phyloP scores from a whole-genome alignment of 2,329 filamentous ascomycete species.

The Ciborinia camelliae region DNA sequence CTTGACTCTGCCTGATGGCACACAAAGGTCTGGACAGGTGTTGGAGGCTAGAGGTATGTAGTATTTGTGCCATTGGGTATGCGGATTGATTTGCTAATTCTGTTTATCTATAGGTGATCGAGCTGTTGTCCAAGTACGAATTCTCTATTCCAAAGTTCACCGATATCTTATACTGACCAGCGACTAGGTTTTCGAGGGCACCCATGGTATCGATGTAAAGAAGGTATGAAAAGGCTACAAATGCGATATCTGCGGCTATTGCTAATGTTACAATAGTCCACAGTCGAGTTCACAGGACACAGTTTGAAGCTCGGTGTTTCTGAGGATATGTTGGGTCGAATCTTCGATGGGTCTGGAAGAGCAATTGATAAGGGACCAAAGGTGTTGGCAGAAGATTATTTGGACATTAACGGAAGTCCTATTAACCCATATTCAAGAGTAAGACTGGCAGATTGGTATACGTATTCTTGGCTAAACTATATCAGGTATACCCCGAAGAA shows the following conservation, averaged over 20 bases:
- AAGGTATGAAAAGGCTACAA: constrained; percentile 56
- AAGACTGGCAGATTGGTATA: constrained; percentile 39
- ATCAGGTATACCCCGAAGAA: constrained; percentile 93
- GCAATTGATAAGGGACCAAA: constrained; percentile 99
- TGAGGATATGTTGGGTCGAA: constrained; percentile 98
- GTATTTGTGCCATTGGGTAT: constrained; percentile 16
- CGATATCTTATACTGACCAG: constrained; percentile 30
- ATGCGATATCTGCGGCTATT: not conserved
- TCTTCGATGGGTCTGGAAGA: constrained; percentile 96
- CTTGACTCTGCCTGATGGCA: constrained; percentile 91
- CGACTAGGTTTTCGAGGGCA: constrained; percentile 89
- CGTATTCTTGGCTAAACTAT: constrained; percentile 2
- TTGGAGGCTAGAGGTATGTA: constrained; percentile 86
- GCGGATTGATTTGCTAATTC: constrained; percentile 24
- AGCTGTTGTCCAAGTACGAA: constrained; percentile 84
- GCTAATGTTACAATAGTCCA: constrained; percentile 59
- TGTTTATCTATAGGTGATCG: constrained; percentile 63
- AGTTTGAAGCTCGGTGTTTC: constrained; percentile 98
- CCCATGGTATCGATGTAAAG: constrained; percentile 96
- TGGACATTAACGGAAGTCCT: constrained; percentile 98
- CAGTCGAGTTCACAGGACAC: constrained; percentile 94
- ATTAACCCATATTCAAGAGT: constrained; percentile 98
- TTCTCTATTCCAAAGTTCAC: not conserved
- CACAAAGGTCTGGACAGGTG: constrained; percentile 89
- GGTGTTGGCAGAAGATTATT: constrained; percentile 94